Base-by-base conservation (phyloP, 371 early-diverging fungal genomes). In the Mortierella sp. region DNA sequence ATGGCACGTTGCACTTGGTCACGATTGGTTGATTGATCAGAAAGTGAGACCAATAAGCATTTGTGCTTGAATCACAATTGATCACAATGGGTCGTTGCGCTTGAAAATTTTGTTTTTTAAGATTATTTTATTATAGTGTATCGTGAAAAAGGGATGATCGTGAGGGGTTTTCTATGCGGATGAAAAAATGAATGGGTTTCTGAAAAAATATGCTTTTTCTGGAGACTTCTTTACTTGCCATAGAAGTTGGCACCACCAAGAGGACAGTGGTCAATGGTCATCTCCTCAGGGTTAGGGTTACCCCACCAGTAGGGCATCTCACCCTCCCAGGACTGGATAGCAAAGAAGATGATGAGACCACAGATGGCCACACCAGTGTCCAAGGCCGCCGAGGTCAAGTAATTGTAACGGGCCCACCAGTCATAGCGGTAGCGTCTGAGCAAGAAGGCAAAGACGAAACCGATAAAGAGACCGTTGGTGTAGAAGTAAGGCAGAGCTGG, bases 361-460 rank as follows among this genome's bases (percentile, higher is more conserved):
- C 85, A 86, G 29, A 90, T 76, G 31, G 90, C 92, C 11, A 87
- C 85, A 53, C 94, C 95, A 24, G 91, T 90, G 75, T 94, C 94
- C 66, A 94, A 84, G 2, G 92, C 94, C 10, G 94, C 94, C 8
- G 94, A 94, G 19, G 94, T 89, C 13, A 94, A 86, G 75, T 93
- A 94, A 81, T 90, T 93, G 82, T 93, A 94, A 58, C 91, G 87
- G 68, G 86, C 70, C 93, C 93, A 95, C 94, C 94, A 94, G 3
- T 89, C 85, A 63, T 89, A 85, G 14, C 85, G 85, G 74, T 92
- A 90, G 65, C 87, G 87, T 80, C 91, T 90, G 26, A 93, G 24
- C 34, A 80, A 81, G 77, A 79, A 93, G 81, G 92, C 90, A 78
- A 93, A 93, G 41, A 94, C 70, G 80, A 93, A 90, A 68, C 92